Evolutionary conservation across 352 stramenopile species (phyloP).

Genomic region (Globisporangium nagaii): DNA sequence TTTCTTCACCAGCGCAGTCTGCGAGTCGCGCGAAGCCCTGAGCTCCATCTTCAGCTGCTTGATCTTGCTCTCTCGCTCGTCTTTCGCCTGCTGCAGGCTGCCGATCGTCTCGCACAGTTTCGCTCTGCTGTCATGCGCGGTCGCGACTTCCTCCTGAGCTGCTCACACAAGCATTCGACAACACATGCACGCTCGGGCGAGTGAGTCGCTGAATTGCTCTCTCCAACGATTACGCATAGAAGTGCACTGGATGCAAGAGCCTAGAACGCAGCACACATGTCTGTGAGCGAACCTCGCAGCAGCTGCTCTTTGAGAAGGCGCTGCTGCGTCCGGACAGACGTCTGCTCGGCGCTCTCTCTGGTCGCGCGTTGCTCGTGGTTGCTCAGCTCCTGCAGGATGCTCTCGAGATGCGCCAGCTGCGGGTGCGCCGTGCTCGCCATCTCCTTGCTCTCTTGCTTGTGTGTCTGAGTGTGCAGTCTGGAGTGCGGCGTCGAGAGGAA

Average conservation of each 20-base stretch:
- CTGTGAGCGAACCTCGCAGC: constrained; percentile 21
- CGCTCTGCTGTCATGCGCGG: constrained; percentile 32
- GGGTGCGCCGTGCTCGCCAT: constrained; percentile 9
- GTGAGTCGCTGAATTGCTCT: not conserved
- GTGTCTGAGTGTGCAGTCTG: not conserved
- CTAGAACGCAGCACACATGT: no score
- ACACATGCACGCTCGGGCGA: not conserved
- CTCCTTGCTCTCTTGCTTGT: not conserved
- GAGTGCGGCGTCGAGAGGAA: not conserved
- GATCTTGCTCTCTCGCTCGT: constrained; percentile 37
- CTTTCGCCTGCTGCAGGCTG: constrained; percentile 39
- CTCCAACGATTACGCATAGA: not conserved
- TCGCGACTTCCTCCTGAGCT: constrained; percentile 58
- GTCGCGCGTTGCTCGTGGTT: constrained; percentile 41
- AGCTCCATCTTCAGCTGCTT: constrained; percentile 39
- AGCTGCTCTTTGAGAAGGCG: constrained; percentile 58
- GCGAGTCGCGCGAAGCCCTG: constrained; percentile 35
- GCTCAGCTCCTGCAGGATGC: constrained; percentile 45
- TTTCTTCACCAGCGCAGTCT: constrained; percentile 39
- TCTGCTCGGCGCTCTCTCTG: constrained; percentile 36
- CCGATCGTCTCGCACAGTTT: constrained; percentile 60
- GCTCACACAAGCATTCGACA: not conserved
- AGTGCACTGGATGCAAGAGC: no score
- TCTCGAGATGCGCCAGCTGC: constrained; percentile 43
- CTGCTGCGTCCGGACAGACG: constrained; percentile 36